Evolutionary conservation across 768 basidiomycete genomes (phyloP), one percentile per base, ranked within the genome.

Genomic region (Suillus subluteus): DNA sequence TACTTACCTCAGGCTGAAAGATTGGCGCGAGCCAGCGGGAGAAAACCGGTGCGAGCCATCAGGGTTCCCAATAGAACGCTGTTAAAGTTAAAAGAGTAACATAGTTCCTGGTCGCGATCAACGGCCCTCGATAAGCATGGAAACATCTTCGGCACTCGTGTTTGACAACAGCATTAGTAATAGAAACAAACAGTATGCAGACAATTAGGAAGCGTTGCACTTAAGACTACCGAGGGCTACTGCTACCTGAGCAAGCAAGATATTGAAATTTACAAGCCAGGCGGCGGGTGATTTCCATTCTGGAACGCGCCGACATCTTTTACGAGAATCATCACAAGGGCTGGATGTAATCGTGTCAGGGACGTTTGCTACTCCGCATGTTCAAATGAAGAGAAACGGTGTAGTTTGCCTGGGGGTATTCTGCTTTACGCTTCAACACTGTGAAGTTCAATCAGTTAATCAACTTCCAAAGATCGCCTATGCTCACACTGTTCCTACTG

Each of bases 321-420:
- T 55, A 55, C 23, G 16, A 54, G 52, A 54, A 54, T 54, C 52
- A 11, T 54, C 52, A 54, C 52, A 26, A 54, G 52, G 52, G 15
- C 11, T 52, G 26, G 30, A 30, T 54, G 52, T 30, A 30, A 30
- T 54, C 8, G 26, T 3, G 2, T 54, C 52, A 55, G 54, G 54
- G 54, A 11, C 21, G 30, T 55, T 30, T 55, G 30, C 26, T 32
- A 54, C 30, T 30, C 30, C 8, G 8, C 13, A 55, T 21, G 30
- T 16, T 30, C 52, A 30, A 9, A 54, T 54, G 16, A 4, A 16
- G 30, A 55, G 54, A 55, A 55, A 30, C 15, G 16, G 16, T 1
- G 21, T 6, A 52, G 15, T 23, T 23, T 3, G 6, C 26, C 15
- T 26, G 7, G 7, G 26, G 8, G 16, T 9, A 30, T 30, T 30